Evolutionary conservation across 2,329 filamentous ascomycete genomes (phyloP).

Genomic region (Cladosporium sp.): DNA sequence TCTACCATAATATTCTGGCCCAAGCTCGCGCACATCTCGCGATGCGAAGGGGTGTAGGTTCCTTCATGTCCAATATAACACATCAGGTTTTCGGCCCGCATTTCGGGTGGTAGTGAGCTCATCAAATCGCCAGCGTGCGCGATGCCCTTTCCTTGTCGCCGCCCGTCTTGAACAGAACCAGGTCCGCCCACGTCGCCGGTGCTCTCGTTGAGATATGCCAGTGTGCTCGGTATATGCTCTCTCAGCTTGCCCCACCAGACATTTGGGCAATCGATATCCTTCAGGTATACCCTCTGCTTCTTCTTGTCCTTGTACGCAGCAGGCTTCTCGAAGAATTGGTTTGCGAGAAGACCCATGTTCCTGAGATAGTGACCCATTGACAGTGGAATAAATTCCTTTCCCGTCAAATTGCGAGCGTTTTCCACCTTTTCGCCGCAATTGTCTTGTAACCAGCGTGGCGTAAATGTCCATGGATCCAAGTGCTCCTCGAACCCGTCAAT

Average conservation of each 20-base stretch:
- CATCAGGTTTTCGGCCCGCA: constrained; percentile 96
- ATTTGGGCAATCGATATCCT: constrained; percentile 91
- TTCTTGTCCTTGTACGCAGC: constrained; percentile 73
- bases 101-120: constrained; percentile 80
- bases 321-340: constrained; percentile 67
- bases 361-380: constrained; percentile 87
- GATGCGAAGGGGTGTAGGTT: constrained; percentile 90
- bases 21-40: constrained; percentile 95
- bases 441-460: constrained; percentile 71
- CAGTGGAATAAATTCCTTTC: constrained; percentile 71
- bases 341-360: constrained; percentile 77
- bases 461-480: constrained; percentile 75
- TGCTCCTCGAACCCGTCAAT: constrained; percentile 81
- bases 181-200: constrained; percentile 56
- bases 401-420: constrained; percentile 74
- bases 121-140: constrained; percentile 85
- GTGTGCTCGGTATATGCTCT: constrained; percentile 70
- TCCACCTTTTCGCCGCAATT: constrained; percentile 80
- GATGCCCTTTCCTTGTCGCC: constrained; percentile 53
- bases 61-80: constrained; percentile 98
- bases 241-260: constrained; percentile 80
- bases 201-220: constrained; percentile 88
- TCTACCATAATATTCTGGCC: constrained; percentile 99
- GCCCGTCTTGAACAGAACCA: constrained; percentile 50
- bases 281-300: constrained; percentile 85